Base-by-base conservation (phyloP, 345 rosid genomes). In the Pistacia integerrima region DNA sequence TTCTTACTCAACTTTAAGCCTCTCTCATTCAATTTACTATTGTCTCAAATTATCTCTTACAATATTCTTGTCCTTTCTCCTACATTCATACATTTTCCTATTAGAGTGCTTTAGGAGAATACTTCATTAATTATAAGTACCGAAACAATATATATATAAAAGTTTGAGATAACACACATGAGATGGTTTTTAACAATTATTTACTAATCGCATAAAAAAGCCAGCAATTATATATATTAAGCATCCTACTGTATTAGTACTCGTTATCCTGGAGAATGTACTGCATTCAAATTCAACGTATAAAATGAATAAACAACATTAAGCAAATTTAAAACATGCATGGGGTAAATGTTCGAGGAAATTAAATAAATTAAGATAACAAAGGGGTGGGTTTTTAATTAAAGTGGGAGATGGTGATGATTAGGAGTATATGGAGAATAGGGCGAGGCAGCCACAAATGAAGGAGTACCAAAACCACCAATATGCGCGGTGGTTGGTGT, bases 401-500 rank as follows among this genome's bases (percentile, higher is more conserved):
- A 84, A 38, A 84, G 55, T 0, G 85, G 90, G 35, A 87, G 73
- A 44, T 78, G 81, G 66, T 81, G 84, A 36, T 79, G 83, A 49
- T n/a, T 30, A 61, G 86, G 49, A 17, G 80, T 14, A 41, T 77
- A 79, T 16, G 88, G 77, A 20, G 85, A 85, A 59, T 63, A 81
- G 22, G 85, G 60, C 8, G 87, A 70, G 35, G 30, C 41, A 0
- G 78, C 64, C 30, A 78, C 85, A 74, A 85, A 87, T 25, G 87
- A 83, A 48, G 84, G 85, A 1, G 82, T 56, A 1, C 59, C 11
- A 54, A 16, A 14, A 11, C 49, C 57, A 22, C n/a, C 75, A 12
- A 44, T 8, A 36, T 69, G 77, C 0, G 70, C 28, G 30, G 20
- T 75, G 3, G 67, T 44, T 4, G 87, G 80, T 5, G 73, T 72